Base-by-base conservation (phyloP, 2,329 filamentous ascomycete genomes). In the Cladosporium cucumerinum region DNA sequence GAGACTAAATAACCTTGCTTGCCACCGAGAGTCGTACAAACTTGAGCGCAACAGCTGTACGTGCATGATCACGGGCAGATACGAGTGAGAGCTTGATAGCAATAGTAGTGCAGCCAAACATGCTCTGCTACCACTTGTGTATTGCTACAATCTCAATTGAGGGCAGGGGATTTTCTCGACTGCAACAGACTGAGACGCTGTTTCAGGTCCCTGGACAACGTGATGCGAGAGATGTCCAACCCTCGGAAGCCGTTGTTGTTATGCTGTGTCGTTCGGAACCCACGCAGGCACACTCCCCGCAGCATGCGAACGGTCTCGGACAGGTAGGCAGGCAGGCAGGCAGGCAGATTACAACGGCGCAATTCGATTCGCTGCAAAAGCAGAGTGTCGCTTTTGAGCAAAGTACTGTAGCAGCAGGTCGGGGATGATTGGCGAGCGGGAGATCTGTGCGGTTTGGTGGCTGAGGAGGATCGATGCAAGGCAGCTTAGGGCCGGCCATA, bases 371-470 rank as follows among this genome's bases (percentile, higher is more conserved):
- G 30, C 54, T 25, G 30, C 32, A 4, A 57, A 28, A 39, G 54
- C 21, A 57, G 25, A 32, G 32, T 39, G n/a, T 26, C 32, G 28
- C 51, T 28, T 12, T 32, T 14, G 32, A 10, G n/a, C n/a, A 21
- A 23, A 46, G 39, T n/a, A n/a, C n/a, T n/a, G n/a, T 46, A 21
- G 39, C 39, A 52, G 52, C 32, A 25, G 32, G 16, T 57, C 28
- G 52, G 11, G 11, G 52, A 30, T 62, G 59, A 62, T 62, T 62
- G 59, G 59, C 59, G 30, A 28, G 49, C 2, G 12, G 23, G 32
- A 55, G 60, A 62, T 62, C 60, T 62, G 60, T 54, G 59, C 59
- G 21, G 48, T 39, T 16, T 39, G 23, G 59, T 62, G 49, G 60
- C 49, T 55, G 21, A 54, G 6, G n/a, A 39, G 2, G 11, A 34